These are phyloP conservation scores for Vitis hybrid DNA, from an alignment of 177 flowering plant genomes.

Conservation along the genomic window DNA sequence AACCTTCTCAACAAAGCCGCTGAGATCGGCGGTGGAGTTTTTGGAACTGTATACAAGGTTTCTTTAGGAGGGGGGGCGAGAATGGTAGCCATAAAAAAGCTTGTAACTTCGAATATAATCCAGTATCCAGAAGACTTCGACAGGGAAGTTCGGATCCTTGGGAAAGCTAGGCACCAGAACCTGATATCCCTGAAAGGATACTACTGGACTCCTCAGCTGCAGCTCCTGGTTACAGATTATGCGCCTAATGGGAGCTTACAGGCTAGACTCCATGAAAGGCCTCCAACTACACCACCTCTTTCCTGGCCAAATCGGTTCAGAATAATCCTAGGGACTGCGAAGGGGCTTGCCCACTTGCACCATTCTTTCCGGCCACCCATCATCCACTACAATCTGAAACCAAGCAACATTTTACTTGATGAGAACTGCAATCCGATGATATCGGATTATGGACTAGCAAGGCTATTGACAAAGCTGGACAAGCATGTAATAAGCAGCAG, in stretches of 20 bases:
- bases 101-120: conserved; percentile 54
- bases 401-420: conserved; percentile 85
- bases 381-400: conserved; percentile 86
- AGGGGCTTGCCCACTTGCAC: conserved; percentile 85
- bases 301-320: conserved; percentile 77
- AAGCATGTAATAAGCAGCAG: conserved; percentile 59
- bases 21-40: conserved; percentile 77
- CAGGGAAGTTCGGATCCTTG: conserved; percentile 70
- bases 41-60: conserved; percentile 86
- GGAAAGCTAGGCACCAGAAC: conserved; percentile 78
- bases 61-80: conserved; percentile 50
- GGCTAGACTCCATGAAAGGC: conserved; percentile 57
- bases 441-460: conserved; percentile 79
- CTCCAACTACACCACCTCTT: conserved; percentile 48
- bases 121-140: conserved; percentile 83
- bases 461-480: conserved; percentile 70
- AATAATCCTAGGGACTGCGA: conserved; percentile 76
- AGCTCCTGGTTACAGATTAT: conserved; percentile 76
- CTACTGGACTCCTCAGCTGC: conserved; percentile 82
- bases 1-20: conserved; percentile 67
- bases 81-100: conserved; percentile 65
- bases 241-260: conserved; percentile 78
- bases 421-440: conserved; percentile 65
- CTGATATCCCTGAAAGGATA: conserved; percentile 65
- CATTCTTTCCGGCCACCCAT: conserved; percentile 77